Conservation (phyloP, 225 moss, liverwort and hornwort species). For the Physcomitrium patens region DNA sequence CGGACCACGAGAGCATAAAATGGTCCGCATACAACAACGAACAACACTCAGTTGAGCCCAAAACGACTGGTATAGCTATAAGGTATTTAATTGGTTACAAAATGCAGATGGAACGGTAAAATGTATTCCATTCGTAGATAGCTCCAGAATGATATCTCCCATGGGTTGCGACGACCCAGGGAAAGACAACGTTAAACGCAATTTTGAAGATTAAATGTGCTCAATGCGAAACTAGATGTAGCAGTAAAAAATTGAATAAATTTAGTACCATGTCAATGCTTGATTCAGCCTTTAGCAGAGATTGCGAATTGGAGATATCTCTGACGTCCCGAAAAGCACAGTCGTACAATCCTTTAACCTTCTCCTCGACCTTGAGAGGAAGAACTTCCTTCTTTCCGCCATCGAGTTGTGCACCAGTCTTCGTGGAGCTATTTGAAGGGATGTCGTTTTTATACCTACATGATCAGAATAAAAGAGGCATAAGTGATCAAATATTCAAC, state of each 20-base stretch:
- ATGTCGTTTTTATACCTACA: conserved; percentile 41
- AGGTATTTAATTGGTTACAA: too few relatives aligned
- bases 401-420: conserved; percentile 35
- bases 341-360: conserved; percentile 43
- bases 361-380: conserved; percentile 46
- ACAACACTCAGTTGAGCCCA: too few relatives aligned
- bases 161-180: too few relatives aligned
- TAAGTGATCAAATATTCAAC: neutral
- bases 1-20: neutral
- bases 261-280: conserved; percentile 60
- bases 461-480: neutral
- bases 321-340: conserved; percentile 65
- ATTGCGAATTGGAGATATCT: conserved; percentile 57
- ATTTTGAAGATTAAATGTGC: neutral
- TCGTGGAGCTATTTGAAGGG: conserved; percentile 30
- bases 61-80: too few relatives aligned
- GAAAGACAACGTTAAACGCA: too few relatives aligned
- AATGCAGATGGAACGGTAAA: too few relatives aligned
- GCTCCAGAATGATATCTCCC: too few relatives aligned
- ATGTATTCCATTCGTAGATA: too few relatives aligned
- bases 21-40: neutral
- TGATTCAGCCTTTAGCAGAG: conserved; percentile 47
- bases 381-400: conserved; percentile 37
- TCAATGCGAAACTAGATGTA: conserved; percentile 16
- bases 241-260: conserved; percentile 9